Base-by-base conservation (phyloP, 1,139 yeast genomes). In the Pneumocystis carinii region DNA sequence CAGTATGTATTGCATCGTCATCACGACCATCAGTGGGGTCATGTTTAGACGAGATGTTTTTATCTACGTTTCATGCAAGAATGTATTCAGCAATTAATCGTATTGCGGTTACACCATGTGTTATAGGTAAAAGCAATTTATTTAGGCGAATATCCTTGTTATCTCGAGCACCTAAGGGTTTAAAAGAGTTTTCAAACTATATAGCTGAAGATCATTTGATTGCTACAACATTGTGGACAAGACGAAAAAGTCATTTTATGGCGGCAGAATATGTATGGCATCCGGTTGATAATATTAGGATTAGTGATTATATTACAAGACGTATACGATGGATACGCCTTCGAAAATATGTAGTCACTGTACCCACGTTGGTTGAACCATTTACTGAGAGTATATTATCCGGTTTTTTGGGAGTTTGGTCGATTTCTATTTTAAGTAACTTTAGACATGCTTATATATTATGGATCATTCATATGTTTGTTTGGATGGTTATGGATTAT, bases 151-250 rank as follows among this genome's bases (percentile, higher is more conserved):
- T 88, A 1, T 88, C 83, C 64, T 74, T 89, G 15, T 64, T 63
- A 7, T 55, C 59, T 24, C 58, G 48, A 19, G 64, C 67, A 29
- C 67, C 68, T 3, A 73, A 71, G n/a, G 94, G 96, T 0, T 77
- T 90, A 62, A 79, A 83, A 64, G 82, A 83, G 66, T 89, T 90
- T 73, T 83, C 95, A 8, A 77, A 84, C 66, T 90, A 85, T 72
- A 89, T 90, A 70, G 96, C 96, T 2, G 97, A 89, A 71, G 97
- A 89, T 73, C 89, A 89, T 72, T 87, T 89, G 95, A 88, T 89
- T 68, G 96, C 89, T 10, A 87, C 87, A 63, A 87, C 90, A 0
- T 72, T 89, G 19, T 90, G 96, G 96, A 84, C 83, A 63, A 68
- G 68, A 29, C 84, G 87, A 37, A 89, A 88, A 6, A 78, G 92